Percentiles rank a stretch among this genome's conserved stretches.
These are phyloP conservation scores for Scedosporium dehoogii DNA, from an alignment of 2,329 filamentous ascomycete genomes.

Conservation along the genomic window DNA sequence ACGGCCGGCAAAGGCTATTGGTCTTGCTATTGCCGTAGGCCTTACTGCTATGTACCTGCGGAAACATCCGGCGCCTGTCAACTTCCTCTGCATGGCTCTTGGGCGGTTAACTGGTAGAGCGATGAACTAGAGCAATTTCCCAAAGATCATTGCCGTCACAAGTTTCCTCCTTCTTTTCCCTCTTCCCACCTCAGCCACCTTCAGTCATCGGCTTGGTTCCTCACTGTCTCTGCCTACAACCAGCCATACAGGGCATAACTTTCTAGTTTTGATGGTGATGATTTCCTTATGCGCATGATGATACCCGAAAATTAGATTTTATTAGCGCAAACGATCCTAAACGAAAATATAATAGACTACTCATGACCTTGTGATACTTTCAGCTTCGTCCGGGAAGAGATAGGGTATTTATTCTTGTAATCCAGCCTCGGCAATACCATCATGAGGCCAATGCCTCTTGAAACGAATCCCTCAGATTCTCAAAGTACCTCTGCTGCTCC, in stretches of 20 bases:
- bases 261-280: too few species aligned
- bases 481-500: slow-evolving; percentile 70
- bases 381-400: not conserved
- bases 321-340: too few species aligned
- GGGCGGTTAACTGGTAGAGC: not conserved
- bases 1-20: slow-evolving; percentile 50
- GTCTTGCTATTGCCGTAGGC: slow-evolving; percentile 56
- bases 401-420: slow-evolving; percentile 2
- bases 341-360: not conserved
- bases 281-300: too few species aligned
- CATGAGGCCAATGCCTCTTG: slow-evolving; percentile 29
- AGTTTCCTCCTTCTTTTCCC: too few species aligned
- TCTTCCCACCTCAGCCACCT: too few species aligned
- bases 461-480: slow-evolving; percentile 50
- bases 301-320: too few species aligned
- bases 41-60: slow-evolving; percentile 59
- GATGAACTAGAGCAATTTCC: not conserved
- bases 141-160: too few species aligned
- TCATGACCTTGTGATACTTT: not conserved
- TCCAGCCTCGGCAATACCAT: not conserved
- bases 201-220: too few species aligned
- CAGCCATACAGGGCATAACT: too few species aligned
- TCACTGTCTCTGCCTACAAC: too few species aligned
- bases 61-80: slow-evolving; percentile 26
- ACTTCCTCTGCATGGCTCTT: not conserved